Base-by-base conservation (phyloP, 352 stramenopile genomes). In the Blastocystis sp. region DNA sequence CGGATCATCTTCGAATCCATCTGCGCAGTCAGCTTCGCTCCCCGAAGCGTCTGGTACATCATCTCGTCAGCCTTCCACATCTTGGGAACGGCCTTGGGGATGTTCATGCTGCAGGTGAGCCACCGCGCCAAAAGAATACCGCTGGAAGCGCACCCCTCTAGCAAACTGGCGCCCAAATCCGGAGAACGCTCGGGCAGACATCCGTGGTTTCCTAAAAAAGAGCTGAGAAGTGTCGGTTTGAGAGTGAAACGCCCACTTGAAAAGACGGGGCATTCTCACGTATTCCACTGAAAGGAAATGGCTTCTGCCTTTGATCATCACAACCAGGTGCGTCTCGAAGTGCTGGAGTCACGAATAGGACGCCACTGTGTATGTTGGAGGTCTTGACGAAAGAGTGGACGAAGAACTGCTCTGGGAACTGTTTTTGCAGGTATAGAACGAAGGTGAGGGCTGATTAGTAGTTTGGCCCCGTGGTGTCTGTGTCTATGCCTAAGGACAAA, bases 401-500 rank as follows among this genome's bases (percentile, higher is more conserved):
- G 96, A 99, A 89, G 95, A 98, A 90, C 91, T 99, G 10, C 91
- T 99, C 24, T 97, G 96, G 92, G 97, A 99, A 91, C 92, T 96
- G 19, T 94, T 96, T 89, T 91, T 93, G 7, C 93, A 96, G 91
- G 89, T 89, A 52, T 61, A 65, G 40, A 64, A 38, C 4, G n/a
- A 89, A 34, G 28, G 48, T 40, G 4, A 34, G 11, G 1, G 2
- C 21, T 90, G 48, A 61, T 59, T 96, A 19, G 95, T 96, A 96
- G 90, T 95, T 97, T 24, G 96, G 96, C 17, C 94, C 94, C n/a
- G 95, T 98, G 57, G 94, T 95, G 87, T 98, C 96, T 89, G 95
- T 99, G 52, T 96, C 98, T 91, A 98, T 99, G 95, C 96, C 97
- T 38, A 97, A 96, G 80, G 97, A 99, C 90, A 98, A 98, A 92